Conservation (phyloP, 768 basidiomycete species). For the Lactarius pseudohatsudake region DNA sequence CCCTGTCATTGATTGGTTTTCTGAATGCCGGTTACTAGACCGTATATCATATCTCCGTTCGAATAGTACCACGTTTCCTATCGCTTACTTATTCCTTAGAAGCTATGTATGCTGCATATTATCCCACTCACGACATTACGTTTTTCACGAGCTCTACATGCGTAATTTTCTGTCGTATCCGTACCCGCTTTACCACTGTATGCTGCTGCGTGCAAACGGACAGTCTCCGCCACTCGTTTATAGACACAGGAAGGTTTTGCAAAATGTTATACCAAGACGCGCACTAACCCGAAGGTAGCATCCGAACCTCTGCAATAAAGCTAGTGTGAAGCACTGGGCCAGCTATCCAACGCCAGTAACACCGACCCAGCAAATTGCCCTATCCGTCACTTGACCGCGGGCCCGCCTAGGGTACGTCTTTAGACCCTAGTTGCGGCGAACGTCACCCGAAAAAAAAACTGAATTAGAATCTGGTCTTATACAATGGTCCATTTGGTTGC, state of each 20-base stretch:
- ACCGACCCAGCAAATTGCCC: not conserved
- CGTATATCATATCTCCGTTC: constrained; percentile 26
- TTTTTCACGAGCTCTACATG: constrained; percentile 8
- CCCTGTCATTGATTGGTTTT: constrained; percentile 11
- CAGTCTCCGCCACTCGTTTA: not conserved
- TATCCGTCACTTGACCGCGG: not conserved
- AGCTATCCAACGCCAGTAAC: not conserved
- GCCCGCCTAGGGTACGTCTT: not conserved
- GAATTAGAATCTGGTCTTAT: too few species aligned
- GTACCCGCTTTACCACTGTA: not conserved
- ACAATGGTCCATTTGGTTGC: too few species aligned
- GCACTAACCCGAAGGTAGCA: not conserved
- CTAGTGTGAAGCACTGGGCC: not conserved
- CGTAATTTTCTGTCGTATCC: constrained; percentile 8
- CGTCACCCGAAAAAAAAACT: too few species aligned
- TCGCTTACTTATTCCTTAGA: constrained; percentile 30
- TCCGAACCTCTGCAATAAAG: not conserved
- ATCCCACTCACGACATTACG: constrained; percentile 25
- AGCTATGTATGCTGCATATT: constrained; percentile 26
- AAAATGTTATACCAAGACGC: not conserved
- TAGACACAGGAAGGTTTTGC: not conserved
- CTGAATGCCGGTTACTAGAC: constrained; percentile 13
- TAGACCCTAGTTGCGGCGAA: too few species aligned
- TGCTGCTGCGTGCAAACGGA: not conserved
- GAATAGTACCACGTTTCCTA: constrained; percentile 27